Percentiles rank a stretch among this genome's conserved stretches.
phyloP scores from a whole-genome alignment of 805 yeast genomes.

The Metschnikowia gruessii region DNA sequence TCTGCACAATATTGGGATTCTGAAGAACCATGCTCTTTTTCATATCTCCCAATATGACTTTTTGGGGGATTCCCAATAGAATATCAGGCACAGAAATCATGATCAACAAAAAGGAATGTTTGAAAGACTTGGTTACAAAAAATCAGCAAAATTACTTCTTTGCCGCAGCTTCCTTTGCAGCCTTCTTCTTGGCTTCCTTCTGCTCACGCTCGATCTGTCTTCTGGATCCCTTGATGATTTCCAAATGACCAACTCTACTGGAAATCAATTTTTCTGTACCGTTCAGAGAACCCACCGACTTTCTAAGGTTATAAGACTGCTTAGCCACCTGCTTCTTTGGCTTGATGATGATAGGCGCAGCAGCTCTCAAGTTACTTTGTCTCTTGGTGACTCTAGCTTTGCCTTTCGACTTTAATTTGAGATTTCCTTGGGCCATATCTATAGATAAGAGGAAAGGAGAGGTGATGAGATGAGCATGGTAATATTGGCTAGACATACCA shows the following conservation, averaged over 20 bases:
- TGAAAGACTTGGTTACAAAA: no score
- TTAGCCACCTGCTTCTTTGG: conserved; percentile 57
- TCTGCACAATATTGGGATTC: neutral
- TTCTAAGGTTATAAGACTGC: conserved; percentile 51
- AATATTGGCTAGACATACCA: neutral
- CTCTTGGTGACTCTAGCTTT: conserved; percentile 59
- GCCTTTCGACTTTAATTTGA: conserved; percentile 51
- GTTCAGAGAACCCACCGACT: conserved; percentile 33
- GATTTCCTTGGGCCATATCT: conserved; percentile 70
- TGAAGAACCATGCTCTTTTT: neutral
- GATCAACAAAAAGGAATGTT: neutral
- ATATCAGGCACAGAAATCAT: conserved; percentile 9
- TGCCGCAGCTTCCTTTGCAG: conserved; percentile 17
- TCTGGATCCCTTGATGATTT: conserved; percentile 85
- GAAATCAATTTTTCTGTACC: conserved; percentile 82
- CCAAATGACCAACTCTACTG: conserved; percentile 90
- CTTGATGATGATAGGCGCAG: conserved; percentile 65
- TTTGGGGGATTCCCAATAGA: conserved; percentile 12
- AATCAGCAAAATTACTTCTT: conserved; percentile 4
- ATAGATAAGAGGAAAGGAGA: neutral
- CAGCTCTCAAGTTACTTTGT: conserved; percentile 65
- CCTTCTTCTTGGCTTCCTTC: conserved; percentile 34
- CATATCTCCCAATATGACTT: neutral
- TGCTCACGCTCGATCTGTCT: conserved; percentile 68
- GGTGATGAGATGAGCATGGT: conserved; percentile 2